Evolutionary conservation across 2,329 filamentous ascomycete species (phyloP).

Genomic region (Nemania sp.): DNA sequence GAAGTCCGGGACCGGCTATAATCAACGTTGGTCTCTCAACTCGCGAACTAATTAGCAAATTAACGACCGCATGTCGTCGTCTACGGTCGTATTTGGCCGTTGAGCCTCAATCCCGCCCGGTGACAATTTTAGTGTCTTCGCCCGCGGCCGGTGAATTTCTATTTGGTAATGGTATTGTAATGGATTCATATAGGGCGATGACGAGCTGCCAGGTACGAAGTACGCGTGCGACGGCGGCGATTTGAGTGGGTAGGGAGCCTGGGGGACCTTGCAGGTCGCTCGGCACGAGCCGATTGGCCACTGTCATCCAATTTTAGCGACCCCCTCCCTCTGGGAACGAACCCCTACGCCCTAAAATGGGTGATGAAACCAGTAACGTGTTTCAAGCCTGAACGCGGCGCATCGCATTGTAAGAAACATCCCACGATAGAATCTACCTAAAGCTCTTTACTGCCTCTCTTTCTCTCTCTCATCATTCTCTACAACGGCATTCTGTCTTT

Average conservation of each 20-base stretch:
- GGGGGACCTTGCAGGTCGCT: slow-evolving; percentile 16
- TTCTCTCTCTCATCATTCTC: background rate
- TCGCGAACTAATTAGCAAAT: no score
- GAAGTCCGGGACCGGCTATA: no score
- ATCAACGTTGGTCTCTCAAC: no score
- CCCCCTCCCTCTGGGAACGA: background rate
- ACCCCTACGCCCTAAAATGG: slow-evolving; percentile 26
- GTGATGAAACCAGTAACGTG: slow-evolving; percentile 34
- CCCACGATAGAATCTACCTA: background rate
- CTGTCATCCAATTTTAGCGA: background rate
- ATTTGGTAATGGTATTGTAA: slow-evolving; percentile 22
- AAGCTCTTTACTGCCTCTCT: background rate
- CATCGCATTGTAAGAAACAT: slow-evolving; percentile 14
- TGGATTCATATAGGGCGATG: slow-evolving; percentile 2
- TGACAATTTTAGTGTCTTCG: slow-evolving; percentile 5
- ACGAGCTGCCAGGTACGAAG: slow-evolving; percentile 16
- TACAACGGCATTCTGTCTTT: slow-evolving; percentile 8
- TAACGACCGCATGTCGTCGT: slow-evolving; percentile 16
- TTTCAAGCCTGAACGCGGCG: slow-evolving; percentile 29
- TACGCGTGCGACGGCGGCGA: background rate
- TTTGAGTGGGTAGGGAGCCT: background rate
- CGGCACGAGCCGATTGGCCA: slow-evolving; percentile 30
- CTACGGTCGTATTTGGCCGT: slow-evolving; percentile 12
- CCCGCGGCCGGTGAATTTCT: slow-evolving; percentile 13
- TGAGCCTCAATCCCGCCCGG: slow-evolving; percentile 18